Conservation (phyloP, 352 stramenopile species). For the Pythium plurisporium region DNA sequence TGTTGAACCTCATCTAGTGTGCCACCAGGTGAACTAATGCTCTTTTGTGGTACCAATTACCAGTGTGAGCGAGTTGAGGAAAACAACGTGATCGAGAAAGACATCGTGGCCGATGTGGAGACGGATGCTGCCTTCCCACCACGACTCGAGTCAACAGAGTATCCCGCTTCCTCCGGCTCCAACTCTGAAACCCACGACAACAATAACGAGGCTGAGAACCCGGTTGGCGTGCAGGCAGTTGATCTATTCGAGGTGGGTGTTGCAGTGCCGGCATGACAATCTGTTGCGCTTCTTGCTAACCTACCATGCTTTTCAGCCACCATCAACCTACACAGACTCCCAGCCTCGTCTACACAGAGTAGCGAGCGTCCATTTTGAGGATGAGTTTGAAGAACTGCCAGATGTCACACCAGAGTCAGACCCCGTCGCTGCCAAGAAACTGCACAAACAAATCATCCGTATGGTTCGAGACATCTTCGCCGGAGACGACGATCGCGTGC, state of each 20-base stretch:
- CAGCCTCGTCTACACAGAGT: conserved; percentile 7
- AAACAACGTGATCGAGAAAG: too few species aligned
- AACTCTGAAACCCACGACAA: conserved; percentile 1
- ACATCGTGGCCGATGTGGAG: neutral
- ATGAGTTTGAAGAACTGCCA: conserved; percentile 52
- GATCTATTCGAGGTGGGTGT: neutral
- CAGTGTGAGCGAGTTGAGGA: conserved; percentile 14
- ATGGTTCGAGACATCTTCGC: conserved; percentile 55
- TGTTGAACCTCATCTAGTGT: neutral
- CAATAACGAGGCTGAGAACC: neutral
- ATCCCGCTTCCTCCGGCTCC: neutral
- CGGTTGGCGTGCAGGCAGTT: neutral
- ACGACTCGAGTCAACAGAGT: neutral
- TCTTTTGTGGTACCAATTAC: too few species aligned
- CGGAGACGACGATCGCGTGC: conserved; percentile 67
- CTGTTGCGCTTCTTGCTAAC: neutral
- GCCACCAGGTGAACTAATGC: too few species aligned
- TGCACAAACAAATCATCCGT: conserved; percentile 71
- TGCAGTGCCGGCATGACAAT: too few species aligned
- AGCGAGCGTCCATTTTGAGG: conserved; percentile 28
- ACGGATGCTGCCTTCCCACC: neutral
- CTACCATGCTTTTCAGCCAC: neutral
- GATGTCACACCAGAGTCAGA: conserved; percentile 51
- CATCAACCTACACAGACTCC: neutral
- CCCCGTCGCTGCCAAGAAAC: conserved; percentile 51